Evolutionary conservation across 176 grass and related monocot species (phyloP).

Genomic region (Coix lacrymajobi): DNA sequence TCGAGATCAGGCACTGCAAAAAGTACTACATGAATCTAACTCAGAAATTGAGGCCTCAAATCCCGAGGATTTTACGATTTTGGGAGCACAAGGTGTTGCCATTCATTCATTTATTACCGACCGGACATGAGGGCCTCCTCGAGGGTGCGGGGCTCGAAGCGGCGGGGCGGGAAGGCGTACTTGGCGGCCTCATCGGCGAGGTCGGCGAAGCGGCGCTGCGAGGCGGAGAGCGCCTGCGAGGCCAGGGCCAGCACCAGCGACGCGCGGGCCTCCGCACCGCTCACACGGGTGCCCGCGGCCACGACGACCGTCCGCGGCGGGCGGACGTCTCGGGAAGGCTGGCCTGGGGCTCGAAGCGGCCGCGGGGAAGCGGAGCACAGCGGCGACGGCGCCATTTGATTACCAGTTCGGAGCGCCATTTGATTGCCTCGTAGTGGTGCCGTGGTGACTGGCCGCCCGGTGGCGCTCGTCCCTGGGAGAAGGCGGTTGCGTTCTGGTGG

Average conservation of each 20-base stretch:
- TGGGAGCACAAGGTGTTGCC: no score
- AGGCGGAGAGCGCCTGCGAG: slow-evolving; percentile 52
- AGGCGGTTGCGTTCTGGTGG: neutral
- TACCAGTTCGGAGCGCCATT: neutral
- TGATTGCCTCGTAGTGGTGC: neutral
- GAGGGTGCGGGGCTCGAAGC: slow-evolving; percentile 55
- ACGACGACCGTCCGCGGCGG: slow-evolving; percentile 23
- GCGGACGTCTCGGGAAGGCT: neutral
- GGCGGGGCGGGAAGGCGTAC: slow-evolving; percentile 62
- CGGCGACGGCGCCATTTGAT: slow-evolving; percentile 41
- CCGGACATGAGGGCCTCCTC: slow-evolving; percentile 94
- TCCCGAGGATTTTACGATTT: neutral
- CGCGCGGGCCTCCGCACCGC: slow-evolving; percentile 49
- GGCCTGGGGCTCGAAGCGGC: slow-evolving; percentile 2
- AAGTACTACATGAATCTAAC: neutral
- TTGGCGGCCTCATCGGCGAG: slow-evolving; percentile 60
- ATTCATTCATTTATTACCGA: neutral
- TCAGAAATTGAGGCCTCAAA: neutral
- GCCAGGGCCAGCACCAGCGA: slow-evolving; percentile 75
- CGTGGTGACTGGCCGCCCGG: neutral
- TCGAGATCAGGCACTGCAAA: slow-evolving; percentile 77
- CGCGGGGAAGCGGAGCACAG: slow-evolving; percentile 22
- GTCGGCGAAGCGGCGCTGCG: slow-evolving; percentile 54
- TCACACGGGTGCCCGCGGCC: slow-evolving; percentile 11
- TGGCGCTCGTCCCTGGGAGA: neutral